phyloP scores from a whole-genome alignment of 257 asterid species.

The Fraxinus excelsior region DNA sequence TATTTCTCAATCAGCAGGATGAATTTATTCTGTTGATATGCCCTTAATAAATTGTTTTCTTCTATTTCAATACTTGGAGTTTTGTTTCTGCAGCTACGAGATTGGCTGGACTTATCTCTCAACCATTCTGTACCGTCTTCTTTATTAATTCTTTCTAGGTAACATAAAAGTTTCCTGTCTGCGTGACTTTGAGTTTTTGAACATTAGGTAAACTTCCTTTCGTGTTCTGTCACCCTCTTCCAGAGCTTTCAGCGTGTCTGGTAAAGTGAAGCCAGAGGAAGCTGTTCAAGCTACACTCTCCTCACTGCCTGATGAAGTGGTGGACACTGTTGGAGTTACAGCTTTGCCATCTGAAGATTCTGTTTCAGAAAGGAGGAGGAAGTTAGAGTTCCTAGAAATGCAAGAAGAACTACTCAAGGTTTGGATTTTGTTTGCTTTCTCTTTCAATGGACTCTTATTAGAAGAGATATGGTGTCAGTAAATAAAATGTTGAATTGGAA shows the following conservation, averaged over 20 bases:
- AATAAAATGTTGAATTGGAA: conserved; percentile 3
- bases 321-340: conserved; percentile 86
- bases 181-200: conserved; percentile 23
- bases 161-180: conserved; percentile 22
- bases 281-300: conserved; percentile 91
- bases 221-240: conserved; percentile 21
- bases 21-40: conserved; percentile 1
- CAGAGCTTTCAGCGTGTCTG: conserved; percentile 93
- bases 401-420: conserved; percentile 96
- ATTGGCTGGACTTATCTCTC: conserved; percentile 97
- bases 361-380: conserved; percentile 93
- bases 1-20: conserved; percentile 21
- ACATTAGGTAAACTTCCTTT: conserved; percentile 15
- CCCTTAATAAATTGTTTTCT: conserved; percentile 14
- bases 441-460: conserved; percentile 20
- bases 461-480: conserved; percentile 16
- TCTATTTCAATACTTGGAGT: conserved; percentile 11
- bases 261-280: conserved; percentile 89
- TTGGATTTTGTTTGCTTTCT: conserved; percentile 21
- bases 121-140: conserved; percentile 95
- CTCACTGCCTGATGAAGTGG: conserved; percentile 98
- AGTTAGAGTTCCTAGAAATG: conserved; percentile 91
- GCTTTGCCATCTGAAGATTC: conserved; percentile 95
- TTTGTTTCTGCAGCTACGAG: conserved; percentile 67
- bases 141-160: conserved; percentile 87